Base-by-base conservation (phyloP, 768 basidiomycete genomes). In the Phaeotremella fagi region DNA sequence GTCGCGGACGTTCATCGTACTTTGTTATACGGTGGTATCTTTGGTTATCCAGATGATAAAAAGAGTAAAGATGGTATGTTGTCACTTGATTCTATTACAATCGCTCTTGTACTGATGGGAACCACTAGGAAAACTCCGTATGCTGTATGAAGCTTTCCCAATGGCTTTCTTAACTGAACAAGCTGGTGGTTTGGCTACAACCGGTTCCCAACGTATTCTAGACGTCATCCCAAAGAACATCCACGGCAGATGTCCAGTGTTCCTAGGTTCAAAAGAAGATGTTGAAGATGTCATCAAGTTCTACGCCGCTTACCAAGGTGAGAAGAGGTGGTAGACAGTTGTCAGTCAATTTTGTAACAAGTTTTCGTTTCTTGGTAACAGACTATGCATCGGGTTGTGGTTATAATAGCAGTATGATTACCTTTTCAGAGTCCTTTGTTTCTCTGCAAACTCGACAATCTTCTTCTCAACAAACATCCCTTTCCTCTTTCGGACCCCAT, bases 41-140 rank as follows among this genome's bases (percentile, higher is more conserved):
- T 99, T 66, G 94, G 91, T 7, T 99, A 99, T 75, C 95, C 95
- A 6, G 85, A 85, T 68, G 95, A 99, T 78, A 95, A 89, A 82
- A 98, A 98, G 82, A 88, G 83, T 77, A 95, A 94, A 80, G 85
- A 77, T 50, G 67, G 65, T 68, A 58, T 52, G 64, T 62, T 6
- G 3, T 23, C 9, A 2, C 43, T 25, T 36, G 27, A 9, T 36
- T 33, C 28, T 49, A 31, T 9, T 23, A 26, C n/a, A 18, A 42
- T 43, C 4, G 33, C 16, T 31, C 22, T 4, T 41, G 33, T 52
- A 41, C 9, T 18, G 38, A 18, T 4, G 33, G 7, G 33, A 15
- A 20, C 9, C 15, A 31, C 38, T 25, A 67, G 94, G 95, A 43
- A 99, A 99, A 78, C 80, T 99, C 64, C 82, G 95, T 68, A 77